Conservation (phyloP, 1,284 basidiomycete genomes). For the Butyriboletus appendiculatus region DNA sequence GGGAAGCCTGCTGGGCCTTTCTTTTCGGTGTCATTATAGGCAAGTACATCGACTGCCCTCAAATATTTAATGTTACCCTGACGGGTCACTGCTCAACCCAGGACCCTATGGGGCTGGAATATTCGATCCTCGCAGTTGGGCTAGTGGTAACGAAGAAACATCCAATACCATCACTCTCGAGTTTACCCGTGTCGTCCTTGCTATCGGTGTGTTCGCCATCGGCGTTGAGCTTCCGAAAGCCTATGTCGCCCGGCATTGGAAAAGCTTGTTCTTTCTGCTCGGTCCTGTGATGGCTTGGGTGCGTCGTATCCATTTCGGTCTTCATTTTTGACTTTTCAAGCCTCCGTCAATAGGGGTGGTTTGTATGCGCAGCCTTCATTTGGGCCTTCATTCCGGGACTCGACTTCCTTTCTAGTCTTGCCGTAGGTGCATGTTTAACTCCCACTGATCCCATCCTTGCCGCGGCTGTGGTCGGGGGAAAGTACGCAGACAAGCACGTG, state of each 20-base stretch:
- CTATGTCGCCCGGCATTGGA: slow-evolving; percentile 92
- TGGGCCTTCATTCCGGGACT: slow-evolving; percentile 87
- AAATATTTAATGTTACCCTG: not conserved
- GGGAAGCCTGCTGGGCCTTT: slow-evolving; percentile 96
- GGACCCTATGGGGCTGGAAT: slow-evolving; percentile 86
- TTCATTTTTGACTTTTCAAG: slow-evolving; percentile 11
- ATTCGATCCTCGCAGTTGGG: slow-evolving; percentile 89
- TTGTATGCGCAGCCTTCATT: slow-evolving; percentile 86
- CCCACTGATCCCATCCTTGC: slow-evolving; percentile 96
- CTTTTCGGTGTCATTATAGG: slow-evolving; percentile 92
- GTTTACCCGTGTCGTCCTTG: slow-evolving; percentile 93
- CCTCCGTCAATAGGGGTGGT: slow-evolving; percentile 70
- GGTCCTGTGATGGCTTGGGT: slow-evolving; percentile 91
- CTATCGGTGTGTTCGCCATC: slow-evolving; percentile 97
- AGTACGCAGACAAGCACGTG: slow-evolving; percentile 98
- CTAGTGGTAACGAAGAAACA: slow-evolving; percentile 49
- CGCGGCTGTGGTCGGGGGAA: slow-evolving; percentile 91
- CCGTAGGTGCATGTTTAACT: slow-evolving; percentile 92
- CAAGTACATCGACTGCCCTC: slow-evolving; percentile 35
- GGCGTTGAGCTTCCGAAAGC: slow-evolving; percentile 95
- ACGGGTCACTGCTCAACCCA: slow-evolving; percentile 29
- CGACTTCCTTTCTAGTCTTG: slow-evolving; percentile 84
- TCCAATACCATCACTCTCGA: slow-evolving; percentile 83
- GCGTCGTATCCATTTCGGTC: slow-evolving; percentile 32
- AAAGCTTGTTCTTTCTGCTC: slow-evolving; percentile 83